Conservation (phyloP, 1,284 basidiomycete genomes). For the Malassezia furfur region DNA sequence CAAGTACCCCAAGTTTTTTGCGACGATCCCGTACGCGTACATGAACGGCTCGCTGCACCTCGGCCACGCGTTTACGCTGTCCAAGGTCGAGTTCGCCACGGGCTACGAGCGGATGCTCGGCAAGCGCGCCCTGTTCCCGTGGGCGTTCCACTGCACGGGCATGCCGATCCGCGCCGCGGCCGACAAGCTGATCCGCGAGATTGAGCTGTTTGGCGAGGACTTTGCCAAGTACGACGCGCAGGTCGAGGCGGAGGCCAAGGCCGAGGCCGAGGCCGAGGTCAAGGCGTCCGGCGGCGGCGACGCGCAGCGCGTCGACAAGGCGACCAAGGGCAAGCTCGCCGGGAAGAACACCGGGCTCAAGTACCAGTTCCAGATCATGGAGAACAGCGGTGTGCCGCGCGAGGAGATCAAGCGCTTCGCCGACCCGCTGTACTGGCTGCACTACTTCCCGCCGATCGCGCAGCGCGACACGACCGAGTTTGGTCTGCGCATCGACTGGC, state of each 20-base stretch:
- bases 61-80: constrained; percentile 95
- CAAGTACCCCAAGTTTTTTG: constrained; percentile 90
- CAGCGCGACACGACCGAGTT: constrained; percentile 73
- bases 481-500: constrained; percentile 94
- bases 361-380: constrained; percentile 99
- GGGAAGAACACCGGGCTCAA: constrained; percentile 87
- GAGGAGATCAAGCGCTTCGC: constrained; percentile 91
- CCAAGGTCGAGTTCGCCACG: constrained; percentile 93
- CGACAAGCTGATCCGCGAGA: constrained; percentile 95
- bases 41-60: constrained; percentile 98
- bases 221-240: constrained; percentile 64
- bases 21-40: constrained; percentile 75
- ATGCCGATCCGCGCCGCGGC: constrained; percentile 98
- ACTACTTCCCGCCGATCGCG: constrained; percentile 89
- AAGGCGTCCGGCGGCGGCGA: constrained; percentile 23
- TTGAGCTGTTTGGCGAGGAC: constrained; percentile 85
- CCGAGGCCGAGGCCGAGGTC: constrained; percentile 32
- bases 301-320: constrained; percentile 54
- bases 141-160: constrained; percentile 87
- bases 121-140: constrained; percentile 86
- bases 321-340: constrained; percentile 88
- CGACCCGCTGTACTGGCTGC: constrained; percentile 82
- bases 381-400: constrained; percentile 68
- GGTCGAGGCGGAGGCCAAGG: constrained; percentile 49
- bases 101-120: constrained; percentile 94